Base-by-base conservation (phyloP, 2,329 filamentous ascomycete genomes). In the Fusarium sulawesiense region DNA sequence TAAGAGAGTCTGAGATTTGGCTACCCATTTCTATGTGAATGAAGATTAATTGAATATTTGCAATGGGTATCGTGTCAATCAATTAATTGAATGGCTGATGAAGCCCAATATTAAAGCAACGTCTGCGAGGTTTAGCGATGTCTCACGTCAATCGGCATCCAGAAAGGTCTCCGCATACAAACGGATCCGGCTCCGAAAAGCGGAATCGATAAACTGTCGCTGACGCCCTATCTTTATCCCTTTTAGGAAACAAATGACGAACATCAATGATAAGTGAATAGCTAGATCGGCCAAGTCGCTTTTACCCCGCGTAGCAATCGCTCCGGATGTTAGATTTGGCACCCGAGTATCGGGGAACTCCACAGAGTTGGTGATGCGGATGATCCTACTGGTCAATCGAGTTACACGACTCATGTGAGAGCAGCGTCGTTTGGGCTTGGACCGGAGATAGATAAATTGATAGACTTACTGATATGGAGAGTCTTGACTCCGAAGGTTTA, bases 1-100 rank as follows among this genome's bases (percentile, higher is more conserved):
- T 51, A 6, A 64, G 71, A 27, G 55, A 47, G 6, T 59, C 49
- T 37, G 58, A 29, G 9, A 56, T 45, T 42, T 69, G 64, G 53
- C 58, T 72, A 37, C 56, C 60, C 70, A 73, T 71, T 41, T 21
- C 66, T n/a, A 47, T 37, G n/a, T 68, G 34, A 47, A 45, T 13
- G 30, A 44, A 46, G 7, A 18, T 41, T 20, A 21, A 48, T 16
- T 13, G n/a, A 56, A 11, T 7, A 13, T n/a, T 4, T 16, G 16
- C 12, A 21, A 40, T 45, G 18, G n/a, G 11, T 21, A 25, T 20
- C 12, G n/a, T 13, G 32, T 30, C 16, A 16, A 8, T 20, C 20
- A 2, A 4, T 10, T 11, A 11, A n/a, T 51, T 55, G 56, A 62
- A 49, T 51, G 68, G 20, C n/a, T 58, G 51, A 29, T 55, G 16